These are phyloP conservation scores for Neurospora pannonica DNA, from an alignment of 495 filamentous ascomycete genomes.

Conservation along the genomic window DNA sequence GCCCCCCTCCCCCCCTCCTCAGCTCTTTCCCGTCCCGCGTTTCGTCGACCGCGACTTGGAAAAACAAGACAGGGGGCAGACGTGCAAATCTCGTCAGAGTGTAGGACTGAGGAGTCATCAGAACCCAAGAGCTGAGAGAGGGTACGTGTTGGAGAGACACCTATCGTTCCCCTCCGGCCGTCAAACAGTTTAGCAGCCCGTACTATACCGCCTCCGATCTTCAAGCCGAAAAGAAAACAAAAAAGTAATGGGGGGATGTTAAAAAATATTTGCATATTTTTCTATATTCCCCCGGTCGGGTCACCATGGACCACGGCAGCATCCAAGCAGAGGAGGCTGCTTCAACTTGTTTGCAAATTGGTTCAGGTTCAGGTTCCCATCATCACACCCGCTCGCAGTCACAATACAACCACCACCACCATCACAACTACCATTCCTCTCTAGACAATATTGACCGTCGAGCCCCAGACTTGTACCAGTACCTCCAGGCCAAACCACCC, in stretches of 20 bases:
- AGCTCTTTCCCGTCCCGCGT: background rate
- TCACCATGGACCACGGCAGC: slow-evolving; percentile 29
- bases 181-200: background rate
- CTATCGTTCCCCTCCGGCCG: background rate
- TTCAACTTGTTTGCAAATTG: slow-evolving; percentile 3
- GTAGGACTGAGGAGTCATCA: background rate
- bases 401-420: slow-evolving; percentile 4
- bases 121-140: background rate
- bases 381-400: slow-evolving; percentile 7
- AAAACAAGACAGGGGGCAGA: background rate
- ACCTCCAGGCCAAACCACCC: slow-evolving; percentile 1
- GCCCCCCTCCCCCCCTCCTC: background rate
- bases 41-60: background rate
- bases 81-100: background rate
- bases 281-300: too few species aligned
- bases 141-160: background rate
- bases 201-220: background rate
- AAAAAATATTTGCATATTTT: too few species aligned
- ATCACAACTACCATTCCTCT: slow-evolving; percentile 1
- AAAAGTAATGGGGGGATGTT: slow-evolving; percentile 20
- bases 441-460: background rate
- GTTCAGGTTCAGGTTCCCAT: slow-evolving; percentile 1
- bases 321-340: slow-evolving; percentile 20
- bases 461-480: background rate
- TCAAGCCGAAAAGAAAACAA: background rate